Base-by-base conservation (phyloP, 1,139 yeast genomes). In the Suhomyces atakaporum region DNA sequence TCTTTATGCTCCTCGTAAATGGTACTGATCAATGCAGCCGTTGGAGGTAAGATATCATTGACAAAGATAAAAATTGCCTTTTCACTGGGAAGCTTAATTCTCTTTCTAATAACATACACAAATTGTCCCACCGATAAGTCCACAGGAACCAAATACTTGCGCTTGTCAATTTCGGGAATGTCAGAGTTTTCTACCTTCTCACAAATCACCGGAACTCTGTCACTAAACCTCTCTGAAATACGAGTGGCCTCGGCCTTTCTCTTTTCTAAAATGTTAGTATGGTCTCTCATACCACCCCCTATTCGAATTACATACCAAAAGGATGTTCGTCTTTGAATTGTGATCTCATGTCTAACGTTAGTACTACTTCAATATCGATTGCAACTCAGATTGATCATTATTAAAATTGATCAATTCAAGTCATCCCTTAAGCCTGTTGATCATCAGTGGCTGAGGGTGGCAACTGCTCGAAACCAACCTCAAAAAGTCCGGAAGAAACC, bases 181-280 rank as follows among this genome's bases (percentile, higher is more conserved):
- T 92, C 97, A 33, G 96, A 84, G 66, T 92, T 92, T 66, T 90
- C 97, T 28, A 92, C 97, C 69, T 90, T 86, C 68, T 92, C 98
- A 64, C 98, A 94, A 55, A 92, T 92, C 21, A 86, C 97, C 8
- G 98, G 98, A 45, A 92, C 88, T 54, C 98, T 78, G 62, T 92
- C 96, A 44, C 79, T 75, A 66, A 90, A 92, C 62, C 94, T 85
- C 55, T 85, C 84, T 46, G 89, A 80, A 60, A 92, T 92, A 56
- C 97, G 81, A 47, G 85, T 81, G 27, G 97, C 90, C 66, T 92
- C 98, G 8, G 96, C 94, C 73, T 87, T 85, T 74, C 98, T 86
- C 69, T 90, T 88, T 62, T 89, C 97, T 78, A 32, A 29, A n/a
- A 11, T 19, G 60, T 56, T 56, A 56, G 63, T 54, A 51, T 8